Base-by-base conservation (phyloP, 257 asterid species). In the Gardenia jasminoides region DNA sequence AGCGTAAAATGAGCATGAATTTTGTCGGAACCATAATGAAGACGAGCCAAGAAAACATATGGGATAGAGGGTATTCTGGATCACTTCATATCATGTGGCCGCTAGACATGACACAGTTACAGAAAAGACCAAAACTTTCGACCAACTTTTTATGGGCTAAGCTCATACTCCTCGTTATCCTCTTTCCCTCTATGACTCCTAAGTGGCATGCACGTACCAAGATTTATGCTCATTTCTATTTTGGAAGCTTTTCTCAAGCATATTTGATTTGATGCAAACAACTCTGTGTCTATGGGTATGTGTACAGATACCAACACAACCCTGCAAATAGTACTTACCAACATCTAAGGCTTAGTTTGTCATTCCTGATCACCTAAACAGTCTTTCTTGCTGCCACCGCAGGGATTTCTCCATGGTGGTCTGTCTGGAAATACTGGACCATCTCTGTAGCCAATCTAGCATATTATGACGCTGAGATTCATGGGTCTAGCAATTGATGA, bases 191-290 rank as follows among this genome's bases (percentile, higher is more conserved):
- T 2, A 15, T 61, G 59, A n/a, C 44, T 41, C 43, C 69, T 26
- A 58, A 28, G 79, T 62, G 78, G 68, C 58, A 66, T 47, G 68
- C 67, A 79, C 54, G 24, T 72, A 62, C 44, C 72, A 70, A 59
- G 41, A 67, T 44, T 31, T 28, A 33, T 19, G 50, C 26, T 17
- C 26, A 9, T 33, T 28, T 76, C 8, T 22, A 6, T 77, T 36
- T 67, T 77, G 68, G 67, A 77, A n/a, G 10, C 48, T 48, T 67
- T 41, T 13, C 24, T 15, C 1, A 22, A 36, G 31, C 12, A 64
- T 30, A n/a, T 44, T 44, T 77, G 74, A 46, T 1, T 44, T 67
- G 74, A 46, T 1, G 30, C 5, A 39, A 46, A 30, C 73, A 30
- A 30, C 80, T 26, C 67, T 33, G 2, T 52, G 43, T 67, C 54